Evolutionary conservation across 1,284 basidiomycete species (phyloP).

Genomic region (Coniferiporia sulphurascens): DNA sequence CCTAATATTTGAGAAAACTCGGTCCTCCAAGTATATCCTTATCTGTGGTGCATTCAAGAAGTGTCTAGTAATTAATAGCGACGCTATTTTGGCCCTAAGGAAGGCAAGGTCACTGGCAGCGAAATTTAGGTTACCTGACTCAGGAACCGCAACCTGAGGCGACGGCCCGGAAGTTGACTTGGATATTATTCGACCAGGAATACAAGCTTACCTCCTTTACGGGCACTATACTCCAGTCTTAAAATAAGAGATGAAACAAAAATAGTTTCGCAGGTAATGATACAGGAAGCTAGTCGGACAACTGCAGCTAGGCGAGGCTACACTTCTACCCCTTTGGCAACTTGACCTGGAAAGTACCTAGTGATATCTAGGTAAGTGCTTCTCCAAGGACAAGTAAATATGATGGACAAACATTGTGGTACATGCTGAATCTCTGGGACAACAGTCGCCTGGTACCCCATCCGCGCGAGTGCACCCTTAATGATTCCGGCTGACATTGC

Average conservation of each 20-base stretch:
- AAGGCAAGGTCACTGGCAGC: no score
- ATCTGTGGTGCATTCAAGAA: no score
- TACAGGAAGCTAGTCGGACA: neutral
- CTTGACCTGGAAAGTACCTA: slow-evolving; percentile 20
- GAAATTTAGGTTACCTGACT: no score
- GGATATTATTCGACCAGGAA: neutral
- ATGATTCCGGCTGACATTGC: slow-evolving; percentile 79
- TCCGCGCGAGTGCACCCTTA: slow-evolving; percentile 70
- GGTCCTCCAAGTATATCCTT: no score
- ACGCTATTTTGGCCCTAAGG: no score
- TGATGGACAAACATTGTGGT: slow-evolving; percentile 70
- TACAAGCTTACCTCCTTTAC: neutral
- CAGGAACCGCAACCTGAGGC: no score
- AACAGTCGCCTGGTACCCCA: slow-evolving; percentile 75
- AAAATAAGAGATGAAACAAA: neutral
- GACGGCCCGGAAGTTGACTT: neutral
- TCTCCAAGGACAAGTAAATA: neutral
- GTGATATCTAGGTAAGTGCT: neutral
- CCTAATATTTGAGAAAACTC: no score
- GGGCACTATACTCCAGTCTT: neutral
- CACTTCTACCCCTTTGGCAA: slow-evolving; percentile 4
- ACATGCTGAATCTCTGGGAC: slow-evolving; percentile 73
- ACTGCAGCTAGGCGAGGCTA: neutral
- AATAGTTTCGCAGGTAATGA: neutral
- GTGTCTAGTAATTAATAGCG: no score